Percentiles rank a stretch among this genome's conserved stretches.
Conservation (phyloP, 768 basidiomycete genomes). For the Termitomyces sp. region DNA sequence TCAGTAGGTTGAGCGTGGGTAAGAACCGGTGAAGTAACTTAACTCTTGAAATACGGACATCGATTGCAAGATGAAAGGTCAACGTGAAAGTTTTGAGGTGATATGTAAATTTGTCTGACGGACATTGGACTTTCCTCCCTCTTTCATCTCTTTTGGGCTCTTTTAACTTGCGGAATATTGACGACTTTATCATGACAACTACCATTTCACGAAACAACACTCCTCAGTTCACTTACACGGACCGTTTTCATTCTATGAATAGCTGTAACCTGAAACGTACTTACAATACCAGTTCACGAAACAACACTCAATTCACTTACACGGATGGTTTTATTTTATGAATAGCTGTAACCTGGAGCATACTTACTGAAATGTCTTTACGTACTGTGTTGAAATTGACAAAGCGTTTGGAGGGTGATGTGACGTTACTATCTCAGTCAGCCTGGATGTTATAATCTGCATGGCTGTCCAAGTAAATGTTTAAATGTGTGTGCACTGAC, state of each 20-base stretch:
- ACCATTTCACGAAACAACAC: background rate
- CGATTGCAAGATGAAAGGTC: background rate
- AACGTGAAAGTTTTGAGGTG: background rate
- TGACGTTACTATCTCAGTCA: background rate
- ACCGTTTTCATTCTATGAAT: background rate
- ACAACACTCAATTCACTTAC: no score
- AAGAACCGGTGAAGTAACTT: background rate
- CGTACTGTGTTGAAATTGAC: background rate
- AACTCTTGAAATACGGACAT: background rate
- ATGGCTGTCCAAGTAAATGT: background rate
- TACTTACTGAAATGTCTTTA: background rate
- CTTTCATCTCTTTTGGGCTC: background rate
- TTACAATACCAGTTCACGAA: no score
- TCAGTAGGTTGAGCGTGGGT: background rate
- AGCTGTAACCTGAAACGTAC: no score
- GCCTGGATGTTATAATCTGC: no score
- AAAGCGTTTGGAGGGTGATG: background rate
- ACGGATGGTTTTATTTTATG: no score
- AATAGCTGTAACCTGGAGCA: no score
- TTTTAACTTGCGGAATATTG: background rate
- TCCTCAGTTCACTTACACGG: background rate
- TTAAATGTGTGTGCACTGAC: background rate
- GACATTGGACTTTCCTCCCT: background rate
- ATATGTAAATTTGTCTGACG: background rate
- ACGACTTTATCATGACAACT: background rate